Evolutionary conservation across 306 rosid genomes (phyloP).

Genomic region (Geum urbanum): DNA sequence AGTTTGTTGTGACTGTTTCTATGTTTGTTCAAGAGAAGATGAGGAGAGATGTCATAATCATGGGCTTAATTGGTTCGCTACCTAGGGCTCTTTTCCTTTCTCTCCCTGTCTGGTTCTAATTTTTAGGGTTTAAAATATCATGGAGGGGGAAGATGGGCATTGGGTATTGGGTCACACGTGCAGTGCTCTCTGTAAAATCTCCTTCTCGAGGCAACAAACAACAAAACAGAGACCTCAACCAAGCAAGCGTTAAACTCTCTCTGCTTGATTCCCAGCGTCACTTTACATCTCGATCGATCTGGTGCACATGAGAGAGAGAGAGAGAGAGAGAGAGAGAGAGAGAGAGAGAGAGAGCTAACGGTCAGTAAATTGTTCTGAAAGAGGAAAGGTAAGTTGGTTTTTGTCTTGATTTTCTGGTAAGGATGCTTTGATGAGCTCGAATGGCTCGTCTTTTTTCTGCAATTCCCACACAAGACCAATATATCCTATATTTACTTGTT

Average conservation of each 20-base stretch:
- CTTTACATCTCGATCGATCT: too few relatives aligned
- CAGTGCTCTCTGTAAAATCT: slow-evolving; percentile 47
- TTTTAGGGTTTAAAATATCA: slow-evolving; percentile 47
- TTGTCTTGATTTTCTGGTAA: slow-evolving; percentile 50
- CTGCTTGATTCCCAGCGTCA: too few relatives aligned
- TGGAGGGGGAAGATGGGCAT: slow-evolving; percentile 33
- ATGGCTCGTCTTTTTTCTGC: slow-evolving; percentile 24
- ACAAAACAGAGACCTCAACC: slow-evolving; percentile 42
- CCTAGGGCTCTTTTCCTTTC: slow-evolving; percentile 20
- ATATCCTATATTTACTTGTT: slow-evolving; percentile 1
- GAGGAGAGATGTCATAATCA: slow-evolving; percentile 1
- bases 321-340: too few relatives aligned
- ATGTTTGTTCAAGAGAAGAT: slow-evolving; percentile 1
- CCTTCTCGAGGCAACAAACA: slow-evolving; percentile 90
- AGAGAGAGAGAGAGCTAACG: slow-evolving; percentile 26
- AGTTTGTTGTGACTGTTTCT: neutral
- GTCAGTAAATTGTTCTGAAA: slow-evolving; percentile 16
- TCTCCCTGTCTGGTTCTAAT: slow-evolving; percentile 33
- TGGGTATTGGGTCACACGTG: slow-evolving; percentile 94
- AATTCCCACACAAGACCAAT: neutral
- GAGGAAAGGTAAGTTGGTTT: slow-evolving; percentile 15
- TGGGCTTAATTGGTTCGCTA: neutral
- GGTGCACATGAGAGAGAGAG: too few relatives aligned
- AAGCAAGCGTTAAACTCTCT: slow-evolving; percentile 34
- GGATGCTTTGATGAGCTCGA: slow-evolving; percentile 50